Evolutionary conservation across 2,329 filamentous ascomycete genomes (phyloP).

Genomic region (Pseudocercospora crystallina): DNA sequence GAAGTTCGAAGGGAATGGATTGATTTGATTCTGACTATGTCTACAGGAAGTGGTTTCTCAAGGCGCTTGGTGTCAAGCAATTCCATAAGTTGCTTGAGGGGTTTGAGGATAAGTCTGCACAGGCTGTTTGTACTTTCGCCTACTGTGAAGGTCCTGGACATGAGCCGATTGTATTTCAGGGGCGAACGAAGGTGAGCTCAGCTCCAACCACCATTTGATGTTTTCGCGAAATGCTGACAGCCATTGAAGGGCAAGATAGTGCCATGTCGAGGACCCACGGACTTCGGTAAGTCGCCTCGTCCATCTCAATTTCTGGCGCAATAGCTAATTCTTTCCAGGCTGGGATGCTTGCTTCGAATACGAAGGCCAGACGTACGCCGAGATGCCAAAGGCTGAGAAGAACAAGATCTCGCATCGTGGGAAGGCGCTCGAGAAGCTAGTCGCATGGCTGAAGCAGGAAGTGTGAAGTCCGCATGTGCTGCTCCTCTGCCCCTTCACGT

Average conservation of each 20-base stretch:
- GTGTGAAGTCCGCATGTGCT: constrained; percentile 16
- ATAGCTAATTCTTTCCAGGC: constrained; percentile 53
- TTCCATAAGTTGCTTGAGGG: constrained; percentile 87
- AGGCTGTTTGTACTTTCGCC: constrained; percentile 94
- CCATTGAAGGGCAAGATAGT: constrained; percentile 71
- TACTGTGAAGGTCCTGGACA: constrained; percentile 83
- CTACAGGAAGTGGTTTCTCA: constrained; percentile 87
- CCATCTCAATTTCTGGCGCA: background rate
- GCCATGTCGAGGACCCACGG: constrained; percentile 71
- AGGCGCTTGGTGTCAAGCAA: constrained; percentile 75
- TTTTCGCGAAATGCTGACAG: constrained; percentile 14
- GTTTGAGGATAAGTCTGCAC: constrained; percentile 85
- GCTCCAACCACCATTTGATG: too few relatives aligned
- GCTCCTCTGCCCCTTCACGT: too few relatives aligned
- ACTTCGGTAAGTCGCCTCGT: constrained; percentile 67
- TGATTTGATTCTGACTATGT: background rate
- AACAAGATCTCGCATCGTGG: constrained; percentile 91
- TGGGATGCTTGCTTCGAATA: constrained; percentile 98
- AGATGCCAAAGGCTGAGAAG: constrained; percentile 87
- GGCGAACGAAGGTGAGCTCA: constrained; percentile 72
- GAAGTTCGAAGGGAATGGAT: background rate
- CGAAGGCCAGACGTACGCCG: constrained; percentile 85
- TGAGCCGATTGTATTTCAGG: constrained; percentile 86
- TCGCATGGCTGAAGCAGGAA: constrained; percentile 62
- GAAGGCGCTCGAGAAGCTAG: constrained; percentile 82